Percentiles rank a stretch among this genome's conserved stretches.
Conservation (phyloP, 225 moss, liverwort and hornwort genomes). For the Physcomitrium patens region DNA sequence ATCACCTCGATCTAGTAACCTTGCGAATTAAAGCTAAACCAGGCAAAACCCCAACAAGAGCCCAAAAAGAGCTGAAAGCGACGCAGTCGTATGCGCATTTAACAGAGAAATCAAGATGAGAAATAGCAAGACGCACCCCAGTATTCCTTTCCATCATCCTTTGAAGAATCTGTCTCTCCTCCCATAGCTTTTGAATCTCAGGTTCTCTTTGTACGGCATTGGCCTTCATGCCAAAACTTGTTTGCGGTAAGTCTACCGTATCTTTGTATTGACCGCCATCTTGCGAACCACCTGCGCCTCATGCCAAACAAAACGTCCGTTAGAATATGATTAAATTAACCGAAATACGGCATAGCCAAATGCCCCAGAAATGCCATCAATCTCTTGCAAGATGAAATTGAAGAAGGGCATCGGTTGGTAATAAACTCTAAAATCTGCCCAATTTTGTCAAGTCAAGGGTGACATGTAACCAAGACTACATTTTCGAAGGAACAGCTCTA, state of each 20-base stretch:
- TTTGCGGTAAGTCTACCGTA: constrained; percentile 89
- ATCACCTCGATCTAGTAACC: too few relatives aligned
- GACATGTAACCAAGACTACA: not conserved
- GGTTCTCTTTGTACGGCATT: constrained; percentile 94
- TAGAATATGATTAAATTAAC: constrained; percentile 13
- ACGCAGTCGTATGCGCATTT: not conserved
- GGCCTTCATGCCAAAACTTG: constrained; percentile 89
- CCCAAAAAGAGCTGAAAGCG: not conserved
- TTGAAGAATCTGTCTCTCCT: constrained; percentile 82
- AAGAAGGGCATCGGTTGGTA: not conserved
- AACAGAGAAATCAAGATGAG: not conserved
- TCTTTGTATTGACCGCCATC: constrained; percentile 87
- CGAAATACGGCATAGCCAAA: constrained; percentile 12
- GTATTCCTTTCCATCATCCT: constrained; percentile 75
- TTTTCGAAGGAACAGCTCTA: not conserved
- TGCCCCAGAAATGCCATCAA: not conserved
- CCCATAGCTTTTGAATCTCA: constrained; percentile 97
- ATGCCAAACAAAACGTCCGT: constrained; percentile 20
- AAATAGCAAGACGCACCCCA: constrained; percentile 54
- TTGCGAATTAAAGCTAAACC: not conserved
- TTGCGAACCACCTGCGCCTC: constrained; percentile 44
- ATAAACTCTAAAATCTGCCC: constrained; percentile 42
- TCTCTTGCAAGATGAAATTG: not conserved
- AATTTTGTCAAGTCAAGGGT: not conserved
- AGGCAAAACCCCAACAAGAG: not conserved